Percentiles rank a stretch among this genome's conserved stretches.
Evolutionary conservation across 176 grass and related monocot species (phyloP).

Genomic region (Oryza nivara): DNA sequence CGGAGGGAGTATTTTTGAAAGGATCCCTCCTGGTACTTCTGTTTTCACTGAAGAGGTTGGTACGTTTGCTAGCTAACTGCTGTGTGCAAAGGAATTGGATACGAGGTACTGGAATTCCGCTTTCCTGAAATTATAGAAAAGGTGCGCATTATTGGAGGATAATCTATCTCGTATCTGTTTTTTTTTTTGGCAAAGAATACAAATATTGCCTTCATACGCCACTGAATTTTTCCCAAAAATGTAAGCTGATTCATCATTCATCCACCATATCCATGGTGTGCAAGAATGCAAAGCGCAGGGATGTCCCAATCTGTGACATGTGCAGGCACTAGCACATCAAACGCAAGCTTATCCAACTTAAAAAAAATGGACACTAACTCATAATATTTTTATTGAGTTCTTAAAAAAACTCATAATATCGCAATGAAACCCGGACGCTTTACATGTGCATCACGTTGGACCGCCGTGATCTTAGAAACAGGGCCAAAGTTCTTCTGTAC

Average conservation of each 20-base stretch:
- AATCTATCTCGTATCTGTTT: neutral
- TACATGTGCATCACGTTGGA: neutral
- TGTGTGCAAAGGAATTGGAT: slow-evolving; percentile 9
- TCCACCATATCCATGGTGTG: neutral
- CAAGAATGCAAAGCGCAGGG: neutral
- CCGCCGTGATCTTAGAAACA: neutral
- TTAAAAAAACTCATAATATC: neutral
- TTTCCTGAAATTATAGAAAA: neutral
- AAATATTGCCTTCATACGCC: too few relatives aligned
- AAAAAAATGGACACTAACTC: neutral
- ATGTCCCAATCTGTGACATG: too few relatives aligned
- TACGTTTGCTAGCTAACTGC: neutral
- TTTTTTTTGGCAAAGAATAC: neutral
- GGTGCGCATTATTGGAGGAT: neutral
- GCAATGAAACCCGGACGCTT: neutral
- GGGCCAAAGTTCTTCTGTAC: neutral
- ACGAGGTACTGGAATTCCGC: neutral
- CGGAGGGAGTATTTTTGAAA: too few relatives aligned
- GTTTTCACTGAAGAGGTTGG: neutral
- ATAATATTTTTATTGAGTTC: too few relatives aligned
- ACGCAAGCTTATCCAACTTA: neutral
- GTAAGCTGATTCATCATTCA: slow-evolving; percentile 20
- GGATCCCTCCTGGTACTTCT: too few relatives aligned
- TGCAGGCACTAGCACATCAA: neutral
- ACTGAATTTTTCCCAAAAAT: neutral